These are phyloP conservation scores for Lojkania enalia DNA, from an alignment of 2,329 filamentous ascomycete species.

Conservation along the genomic window DNA sequence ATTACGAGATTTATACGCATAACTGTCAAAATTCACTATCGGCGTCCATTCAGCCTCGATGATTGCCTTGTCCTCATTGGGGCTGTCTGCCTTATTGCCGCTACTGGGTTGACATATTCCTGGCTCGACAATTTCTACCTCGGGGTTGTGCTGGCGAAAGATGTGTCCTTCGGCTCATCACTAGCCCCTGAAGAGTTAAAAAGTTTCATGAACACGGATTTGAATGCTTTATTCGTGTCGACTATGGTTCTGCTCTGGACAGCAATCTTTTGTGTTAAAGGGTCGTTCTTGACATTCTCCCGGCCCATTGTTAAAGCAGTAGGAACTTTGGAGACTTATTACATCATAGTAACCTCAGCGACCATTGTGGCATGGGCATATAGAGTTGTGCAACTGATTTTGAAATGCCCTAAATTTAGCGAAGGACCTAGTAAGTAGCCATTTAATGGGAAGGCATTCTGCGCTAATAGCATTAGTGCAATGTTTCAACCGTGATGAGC, in stretches of 20 bases:
- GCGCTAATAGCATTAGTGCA: not conserved
- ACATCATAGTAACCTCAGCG: not conserved
- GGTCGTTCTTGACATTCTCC: not conserved
- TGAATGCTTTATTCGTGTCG: not conserved
- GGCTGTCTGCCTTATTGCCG: not conserved
- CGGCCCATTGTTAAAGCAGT: not conserved
- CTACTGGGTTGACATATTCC: not conserved
- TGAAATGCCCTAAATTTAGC: not conserved
- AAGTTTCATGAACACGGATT: not conserved
- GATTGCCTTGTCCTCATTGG: not conserved
- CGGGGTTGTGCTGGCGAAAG: not conserved
- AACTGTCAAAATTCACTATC: not conserved
- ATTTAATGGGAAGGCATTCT: too few relatives aligned
- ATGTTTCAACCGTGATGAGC: not conserved
- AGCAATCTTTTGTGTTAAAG: not conserved
- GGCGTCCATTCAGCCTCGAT: not conserved
- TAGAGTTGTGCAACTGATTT: not conserved
- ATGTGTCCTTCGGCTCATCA: not conserved
- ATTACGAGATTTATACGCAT: not conserved
- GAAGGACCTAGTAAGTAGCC: not conserved
- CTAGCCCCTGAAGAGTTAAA: not conserved
- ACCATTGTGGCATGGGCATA: not conserved
- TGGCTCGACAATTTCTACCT: not conserved
- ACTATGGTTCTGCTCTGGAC: not conserved
- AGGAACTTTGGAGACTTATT: not conserved